Base-by-base conservation (phyloP, 805 yeast genomes). In the Metschnikowia lunata region DNA sequence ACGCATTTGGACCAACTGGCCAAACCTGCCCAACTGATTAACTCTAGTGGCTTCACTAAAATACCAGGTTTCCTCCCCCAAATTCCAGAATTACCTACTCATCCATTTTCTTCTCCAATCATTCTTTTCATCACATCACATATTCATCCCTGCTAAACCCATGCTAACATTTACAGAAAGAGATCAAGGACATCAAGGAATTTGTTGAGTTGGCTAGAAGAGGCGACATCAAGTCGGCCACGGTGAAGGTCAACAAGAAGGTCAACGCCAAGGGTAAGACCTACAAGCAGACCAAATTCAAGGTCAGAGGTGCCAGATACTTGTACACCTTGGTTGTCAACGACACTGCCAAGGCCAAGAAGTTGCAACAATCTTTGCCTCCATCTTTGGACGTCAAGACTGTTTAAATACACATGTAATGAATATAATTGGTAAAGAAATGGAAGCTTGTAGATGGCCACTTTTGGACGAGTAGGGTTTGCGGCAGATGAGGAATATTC, bases 281-380 rank as follows among this genome's bases (percentile, higher is more conserved):
- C 60, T 79, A 79, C 83, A 85, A 85, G 78, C 93, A 86, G 78
- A 89, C 97, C 79, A 93, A 93, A 79, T 93, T 93, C 90, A 93
- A 93, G 87, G 88, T 93, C 68, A 89, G 98, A 83, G 97, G 97
- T 74, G 67, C 96, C 57, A 88, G 80, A 74, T 74, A 86, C 80
- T 83, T 88, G 69, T 93, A 93, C 87, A 93, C 99, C 63, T 80
- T 91, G 75, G 86, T 86, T 62, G 91, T 93, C 67, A 82, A 85
- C 79, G 98, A 93, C 74, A 85, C 88, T 67, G 85, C 88, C 74
- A 90, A 89, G 83, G 98, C 98, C 66, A 83, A 87, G 85, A 93
- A 93, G 82, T 82, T 93, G 78, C 83, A 87, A 69, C 97, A 90
- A 80, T 86, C 98, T 67, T 81, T 93, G 67, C 97, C 98, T 74